Percentiles rank a stretch among this genome's conserved stretches.
Conservation (phyloP, 139 green algal species). For the Dunaliella primolecta region DNA sequence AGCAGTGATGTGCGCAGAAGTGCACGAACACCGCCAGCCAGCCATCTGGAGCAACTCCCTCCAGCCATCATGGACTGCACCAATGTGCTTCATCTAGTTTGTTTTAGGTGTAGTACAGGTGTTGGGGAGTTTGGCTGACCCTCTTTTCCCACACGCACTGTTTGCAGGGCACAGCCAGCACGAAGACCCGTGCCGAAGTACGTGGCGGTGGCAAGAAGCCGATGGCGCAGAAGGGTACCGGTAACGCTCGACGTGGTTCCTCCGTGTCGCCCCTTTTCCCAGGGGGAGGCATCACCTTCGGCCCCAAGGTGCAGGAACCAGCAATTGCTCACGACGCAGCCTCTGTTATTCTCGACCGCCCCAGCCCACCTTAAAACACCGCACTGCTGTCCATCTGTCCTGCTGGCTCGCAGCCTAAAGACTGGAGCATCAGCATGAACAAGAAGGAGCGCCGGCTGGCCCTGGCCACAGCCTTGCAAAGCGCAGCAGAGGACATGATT, state of each 20-base stretch:
- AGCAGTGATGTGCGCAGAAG: too few relatives aligned
- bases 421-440: conserved; percentile 99
- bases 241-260: conserved; percentile 84
- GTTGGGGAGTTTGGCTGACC: too few relatives aligned
- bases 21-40: too few relatives aligned
- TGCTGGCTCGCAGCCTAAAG: conserved; percentile 78
- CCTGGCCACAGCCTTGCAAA: conserved; percentile 89
- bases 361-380: too few relatives aligned
- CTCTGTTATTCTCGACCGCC: too few relatives aligned
- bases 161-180: conserved; percentile 89
- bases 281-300: conserved; percentile 95
- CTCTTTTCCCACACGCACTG: too few relatives aligned
- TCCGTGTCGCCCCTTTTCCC: conserved; percentile 79
- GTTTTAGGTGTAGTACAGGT: too few relatives aligned
- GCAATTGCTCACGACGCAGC: not conserved
- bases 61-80: too few relatives aligned
- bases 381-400: too few relatives aligned
- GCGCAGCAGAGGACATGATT: conserved; percentile 77
- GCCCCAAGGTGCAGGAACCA: conserved; percentile 93
- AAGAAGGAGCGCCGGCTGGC: conserved; percentile 96
- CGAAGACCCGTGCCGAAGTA: conserved; percentile 89
- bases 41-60: too few relatives aligned
- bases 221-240: conserved; percentile 96
- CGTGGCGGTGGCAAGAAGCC: conserved; percentile 95
- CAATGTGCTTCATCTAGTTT: too few relatives aligned